Base-by-base conservation (phyloP, 768 basidiomycete species). In the Suillus placidus region DNA sequence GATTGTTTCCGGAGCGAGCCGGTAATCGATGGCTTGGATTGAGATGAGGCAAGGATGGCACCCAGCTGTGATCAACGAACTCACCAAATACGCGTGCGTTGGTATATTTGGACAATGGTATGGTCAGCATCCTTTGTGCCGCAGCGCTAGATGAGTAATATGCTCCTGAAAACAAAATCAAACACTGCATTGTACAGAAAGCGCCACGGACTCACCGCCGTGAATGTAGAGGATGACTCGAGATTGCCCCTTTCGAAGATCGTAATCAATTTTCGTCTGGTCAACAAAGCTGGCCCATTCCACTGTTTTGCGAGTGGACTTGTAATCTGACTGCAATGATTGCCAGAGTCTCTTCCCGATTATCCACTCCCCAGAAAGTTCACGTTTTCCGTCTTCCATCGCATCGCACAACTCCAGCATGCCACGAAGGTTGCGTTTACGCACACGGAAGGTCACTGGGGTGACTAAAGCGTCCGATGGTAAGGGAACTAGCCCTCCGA, bases 331-430 rank as follows among this genome's bases (percentile, higher is more conserved):
- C 72, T 97, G 95, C 69, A 97, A 81, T 35, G 88, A 81, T 68
- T 88, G 88, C 97, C 97, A 99, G 0, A 96, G 87, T 68, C 87
- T 87, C 76, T 91, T 92, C 42, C 94, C 94, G n/a, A 98, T 91
- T 30, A 99, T 89, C 97, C 97, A 99, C 81, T 99, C 97, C 0
- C 95, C 97, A 1, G 88, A 88, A 37, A 99, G 83, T 72, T 96
- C 92, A 5, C 97, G 85, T 10, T 72, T 76, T 40, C 95, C 96
- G 12, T 83, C 83, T 77, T 99, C 97, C 20, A 82, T 73, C 6
- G 81, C 84, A 73, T 99, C 97, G 63, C 85, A 86, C 8, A 88
- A 81, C 6, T 85, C 81, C 18, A 99, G 85, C 62, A 99, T 89
- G 16, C 97, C 97, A 38, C 88, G 86, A 35, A 97, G 82, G 9